Evolutionary conservation across 2,329 filamentous ascomycete species (phyloP).

Genomic region (Magnaporthiopsis incrustans): DNA sequence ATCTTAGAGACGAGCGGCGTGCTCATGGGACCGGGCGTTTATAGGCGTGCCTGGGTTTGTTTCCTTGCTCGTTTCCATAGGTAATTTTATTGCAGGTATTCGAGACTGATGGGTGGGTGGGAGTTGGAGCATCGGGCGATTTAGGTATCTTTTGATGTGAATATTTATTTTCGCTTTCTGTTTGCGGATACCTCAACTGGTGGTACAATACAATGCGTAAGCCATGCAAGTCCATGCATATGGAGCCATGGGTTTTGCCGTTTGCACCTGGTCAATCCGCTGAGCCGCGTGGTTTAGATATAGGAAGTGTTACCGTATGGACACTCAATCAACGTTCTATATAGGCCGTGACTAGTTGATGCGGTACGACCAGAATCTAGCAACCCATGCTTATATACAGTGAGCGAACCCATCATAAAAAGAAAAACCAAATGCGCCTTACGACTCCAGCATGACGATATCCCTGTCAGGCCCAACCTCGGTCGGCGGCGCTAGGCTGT

Average conservation of each 20-base stretch:
- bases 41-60: not conserved
- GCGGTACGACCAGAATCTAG: not conserved
- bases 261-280: too few species aligned
- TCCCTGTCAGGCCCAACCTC: constrained; percentile 10
- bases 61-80: not conserved
- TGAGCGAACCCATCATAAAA: not conserved
- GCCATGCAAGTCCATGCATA: too few species aligned
- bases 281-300: not conserved
- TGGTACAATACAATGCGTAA: too few species aligned
- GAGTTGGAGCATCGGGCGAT: not conserved
- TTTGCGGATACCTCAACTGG: not conserved
- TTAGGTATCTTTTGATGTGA: not conserved
- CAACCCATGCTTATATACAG: not conserved
- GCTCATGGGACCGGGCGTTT: not conserved
- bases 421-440: not conserved
- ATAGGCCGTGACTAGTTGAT: not conserved
- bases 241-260: too few species aligned
- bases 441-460: constrained; percentile 17
- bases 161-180: not conserved
- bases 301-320: not conserved
- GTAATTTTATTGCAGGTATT: not conserved
- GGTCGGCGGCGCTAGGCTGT: constrained; percentile 49
- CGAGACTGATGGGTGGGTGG: too few species aligned
- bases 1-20: not conserved
- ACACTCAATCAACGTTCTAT: too few species aligned